Evolutionary conservation across 2,329 filamentous ascomycete genomes (phyloP), one percentile per base, ranked within the genome.

Genomic region (Chlorencoelia australis): DNA sequence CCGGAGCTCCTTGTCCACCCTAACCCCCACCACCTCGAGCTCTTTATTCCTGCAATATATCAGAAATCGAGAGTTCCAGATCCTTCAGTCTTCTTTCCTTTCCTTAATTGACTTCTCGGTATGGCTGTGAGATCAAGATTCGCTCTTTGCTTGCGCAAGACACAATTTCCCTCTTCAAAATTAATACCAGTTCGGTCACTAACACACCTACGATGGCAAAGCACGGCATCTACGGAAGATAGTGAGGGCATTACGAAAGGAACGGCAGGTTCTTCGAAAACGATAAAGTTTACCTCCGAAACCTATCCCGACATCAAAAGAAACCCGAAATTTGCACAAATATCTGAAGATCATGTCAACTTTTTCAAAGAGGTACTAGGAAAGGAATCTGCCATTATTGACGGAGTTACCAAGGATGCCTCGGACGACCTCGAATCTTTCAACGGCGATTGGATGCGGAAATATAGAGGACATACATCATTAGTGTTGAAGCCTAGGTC

Each of bases 371-470:
- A 75, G 14, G 63, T 95, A n/a, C 71, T 98, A 21, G 84, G 86
- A 37, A 71, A 73, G 32, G 75, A 80, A 22, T 83, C 82, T 22
- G 87, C 86, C 2, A 69, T 95, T 34, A 75, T 96, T 43, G 88
- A 95, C 57, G 85, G 85, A 33, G 71, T 94, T 37, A 84, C 77
- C 3, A 62, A 75, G 48, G 76, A 88, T 59, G 77, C 77, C 10
- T 65, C 69, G 2, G 82, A 84, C 51, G 91, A 96, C 56, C 71
- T 96, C 47, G 85, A 91, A 57, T 74, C 83, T 6, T 98, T 87
- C 71, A 98, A 98, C 62, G 77, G 79, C 57, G 91, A 98, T 64
- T 98, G 93, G 91, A 95, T 98, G 88, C 80, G 84, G 62, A 98
- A 98, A 65, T 98, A 94, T 66, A 79, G 84, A 43, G 93, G 91